Evolutionary conservation across 768 basidiomycete species (phyloP), one percentile per base, ranked within the genome.

Genomic region (Hemileccinum impolitum): DNA sequence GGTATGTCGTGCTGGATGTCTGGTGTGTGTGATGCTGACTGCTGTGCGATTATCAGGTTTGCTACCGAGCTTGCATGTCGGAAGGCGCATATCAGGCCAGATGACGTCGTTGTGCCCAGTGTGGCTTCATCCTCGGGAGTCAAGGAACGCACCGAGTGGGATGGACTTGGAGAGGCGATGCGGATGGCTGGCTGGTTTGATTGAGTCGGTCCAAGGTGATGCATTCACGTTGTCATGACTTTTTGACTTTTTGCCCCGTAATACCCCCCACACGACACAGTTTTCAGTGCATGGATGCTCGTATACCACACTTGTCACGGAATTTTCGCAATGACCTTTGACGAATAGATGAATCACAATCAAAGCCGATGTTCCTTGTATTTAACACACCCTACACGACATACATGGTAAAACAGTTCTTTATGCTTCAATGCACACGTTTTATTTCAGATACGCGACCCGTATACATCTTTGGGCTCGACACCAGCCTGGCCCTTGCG

Each of bases 401-500:
- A 34, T 34, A 34, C 34, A 34, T 14, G 34, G 1, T 34, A 52
- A 3, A 23, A 23, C 23, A 23, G 23, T 23, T 23, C 23, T 6
- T 23, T 23, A n/a, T n/a, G n/a, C 23, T 6, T 23, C 23, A 23
- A 23, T 3, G 6, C 3, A 12, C 18, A 7, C n/a, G 12, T n/a
- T 43, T 42, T 39, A 8, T 7, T 34, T 64, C 66, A 81, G 41
- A 76, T 70, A 25, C 85, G 80, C 58, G 72, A 74, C 31, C 84
- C 82, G 64, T 94, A 93, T 30, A 92, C 91, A 60, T 92, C 89
- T 60, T 85, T 75, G 48, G 87, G 77, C 4, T 75, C 65, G 50
- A 91, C 87, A 42, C 92, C 88, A 39, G 79, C 81, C 60, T 90
- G 88, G 7, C 91, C 90, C 67, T 87, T 90, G 65, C 84, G 82